These are phyloP conservation scores for Solanum lignicaule DNA, from an alignment of 257 asterid genomes.

Conservation along the genomic window DNA sequence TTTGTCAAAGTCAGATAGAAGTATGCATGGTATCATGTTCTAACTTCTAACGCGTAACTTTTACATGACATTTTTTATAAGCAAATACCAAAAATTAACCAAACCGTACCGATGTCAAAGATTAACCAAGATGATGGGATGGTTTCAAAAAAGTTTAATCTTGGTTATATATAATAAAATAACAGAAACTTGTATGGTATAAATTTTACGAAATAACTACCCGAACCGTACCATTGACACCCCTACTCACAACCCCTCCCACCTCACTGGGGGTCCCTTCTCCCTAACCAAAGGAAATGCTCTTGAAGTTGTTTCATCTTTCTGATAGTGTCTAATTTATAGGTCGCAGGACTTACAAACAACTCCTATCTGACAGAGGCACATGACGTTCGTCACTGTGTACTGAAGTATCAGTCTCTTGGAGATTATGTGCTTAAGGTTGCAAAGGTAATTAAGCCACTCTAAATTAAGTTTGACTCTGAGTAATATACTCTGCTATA, in stretches of 20 bases:
- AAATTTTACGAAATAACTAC: background rate
- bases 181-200: background rate
- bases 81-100: background rate
- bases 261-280: background rate
- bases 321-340: slow-evolving; percentile 14
- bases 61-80: background rate
- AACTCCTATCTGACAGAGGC: slow-evolving; percentile 65
- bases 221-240: background rate
- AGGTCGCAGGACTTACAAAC: slow-evolving; percentile 81
- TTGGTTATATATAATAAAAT: no score
- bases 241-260: background rate
- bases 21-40: background rate
- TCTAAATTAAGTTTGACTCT: background rate
- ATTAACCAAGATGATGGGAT: background rate
- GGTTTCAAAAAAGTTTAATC: background rate
- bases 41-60: background rate
- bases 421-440: slow-evolving; percentile 80
- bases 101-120: background rate
- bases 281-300: background rate
- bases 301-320: background rate
- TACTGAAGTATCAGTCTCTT: slow-evolving; percentile 53
- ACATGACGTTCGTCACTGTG: slow-evolving; percentile 86
- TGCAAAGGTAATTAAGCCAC: slow-evolving; percentile 63
- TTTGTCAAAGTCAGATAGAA: background rate
- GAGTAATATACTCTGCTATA: background rate